phyloP scores from a whole-genome alignment of 78 protist species.

The Ministeria vibrans region DNA sequence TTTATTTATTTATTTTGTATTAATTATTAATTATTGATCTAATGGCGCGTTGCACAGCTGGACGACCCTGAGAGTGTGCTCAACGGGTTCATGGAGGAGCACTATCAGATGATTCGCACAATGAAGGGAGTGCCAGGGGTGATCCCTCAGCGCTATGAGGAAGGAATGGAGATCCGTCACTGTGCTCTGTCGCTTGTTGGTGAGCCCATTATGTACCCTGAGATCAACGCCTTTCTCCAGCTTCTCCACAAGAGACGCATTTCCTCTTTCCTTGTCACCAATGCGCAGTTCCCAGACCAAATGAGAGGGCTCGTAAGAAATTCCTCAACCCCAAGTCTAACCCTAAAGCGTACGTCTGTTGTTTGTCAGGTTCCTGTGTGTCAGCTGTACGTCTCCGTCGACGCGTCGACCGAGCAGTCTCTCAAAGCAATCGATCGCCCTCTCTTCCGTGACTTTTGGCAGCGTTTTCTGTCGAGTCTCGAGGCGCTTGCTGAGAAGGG shows the following conservation, averaged over 20 bases:
- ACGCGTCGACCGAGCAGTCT: conserved; percentile 65
- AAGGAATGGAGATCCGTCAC: conserved; percentile 50
- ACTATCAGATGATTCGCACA: not conserved
- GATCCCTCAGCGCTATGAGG: conserved; percentile 37
- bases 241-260: conserved; percentile 59
- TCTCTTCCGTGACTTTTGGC: conserved; percentile 82
- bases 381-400: conserved; percentile 80
- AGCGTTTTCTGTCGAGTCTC: conserved; percentile 49
- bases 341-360: too few relatives aligned
- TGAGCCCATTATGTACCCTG: conserved; percentile 87
- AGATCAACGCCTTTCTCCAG: conserved; percentile 49
- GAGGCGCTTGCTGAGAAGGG: conserved; percentile 28
- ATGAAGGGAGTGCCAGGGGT: conserved; percentile 46
- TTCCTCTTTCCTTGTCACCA: conserved; percentile 84
- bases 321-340: too few relatives aligned
- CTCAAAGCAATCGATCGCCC: conserved; percentile 81
- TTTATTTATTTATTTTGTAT: too few relatives aligned
- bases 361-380: conserved; percentile 57
- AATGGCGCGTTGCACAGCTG: too few relatives aligned
- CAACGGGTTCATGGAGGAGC: conserved; percentile 19
- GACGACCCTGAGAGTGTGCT: conserved; percentile 45
- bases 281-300: conserved; percentile 86
- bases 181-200: conserved; percentile 91
- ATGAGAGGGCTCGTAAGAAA: conserved; percentile 18
- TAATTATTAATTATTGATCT: too few relatives aligned